Evolutionary conservation across 2,329 filamentous ascomycete genomes (phyloP).

Genomic region (Magnaporthiopsis poae): DNA sequence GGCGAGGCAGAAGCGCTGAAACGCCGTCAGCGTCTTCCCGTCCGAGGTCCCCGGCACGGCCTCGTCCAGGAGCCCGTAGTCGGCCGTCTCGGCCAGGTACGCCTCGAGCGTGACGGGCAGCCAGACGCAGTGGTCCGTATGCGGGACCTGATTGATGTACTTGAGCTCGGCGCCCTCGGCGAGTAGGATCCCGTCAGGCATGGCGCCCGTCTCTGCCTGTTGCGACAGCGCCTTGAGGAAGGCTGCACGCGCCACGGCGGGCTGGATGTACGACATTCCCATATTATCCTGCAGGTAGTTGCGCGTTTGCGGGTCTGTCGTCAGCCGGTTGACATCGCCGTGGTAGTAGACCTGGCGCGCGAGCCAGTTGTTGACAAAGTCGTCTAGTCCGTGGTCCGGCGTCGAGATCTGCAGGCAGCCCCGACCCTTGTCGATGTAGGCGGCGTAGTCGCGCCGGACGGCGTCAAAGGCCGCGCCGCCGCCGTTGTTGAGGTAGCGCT

Average conservation of each 20-base stretch:
- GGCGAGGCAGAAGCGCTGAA: constrained; percentile 44
- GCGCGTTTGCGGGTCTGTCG: constrained; percentile 48
- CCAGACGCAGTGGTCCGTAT: constrained; percentile 52
- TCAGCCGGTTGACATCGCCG: constrained; percentile 48
- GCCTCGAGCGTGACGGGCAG: constrained; percentile 44
- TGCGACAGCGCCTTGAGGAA: constrained; percentile 41
- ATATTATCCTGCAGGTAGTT: constrained; percentile 53
- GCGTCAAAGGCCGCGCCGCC: constrained; percentile 33
- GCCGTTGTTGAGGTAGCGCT: constrained; percentile 34
- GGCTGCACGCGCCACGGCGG: constrained; percentile 36
- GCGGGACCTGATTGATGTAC: constrained; percentile 52
- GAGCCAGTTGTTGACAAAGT: constrained; percentile 51
- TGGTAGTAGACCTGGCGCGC: constrained; percentile 50
- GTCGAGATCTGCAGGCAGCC: constrained; percentile 41
- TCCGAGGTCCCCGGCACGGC: constrained; percentile 31
- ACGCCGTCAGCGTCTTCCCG: constrained; percentile 39
- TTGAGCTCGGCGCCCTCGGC: constrained; percentile 45
- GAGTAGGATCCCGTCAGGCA: constrained; percentile 48
- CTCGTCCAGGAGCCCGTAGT: constrained; percentile 39
- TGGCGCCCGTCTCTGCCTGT: constrained; percentile 44
- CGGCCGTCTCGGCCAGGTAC: constrained; percentile 45
- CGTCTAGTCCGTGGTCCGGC: constrained; percentile 44
- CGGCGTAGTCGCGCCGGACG: constrained; percentile 36
- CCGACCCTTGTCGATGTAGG: constrained; percentile 39
- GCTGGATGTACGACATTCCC: constrained; percentile 49